Evolutionary conservation across 2,329 filamentous ascomycete species (phyloP).

Genomic region (Pseudophaeomoniella oleicola): DNA sequence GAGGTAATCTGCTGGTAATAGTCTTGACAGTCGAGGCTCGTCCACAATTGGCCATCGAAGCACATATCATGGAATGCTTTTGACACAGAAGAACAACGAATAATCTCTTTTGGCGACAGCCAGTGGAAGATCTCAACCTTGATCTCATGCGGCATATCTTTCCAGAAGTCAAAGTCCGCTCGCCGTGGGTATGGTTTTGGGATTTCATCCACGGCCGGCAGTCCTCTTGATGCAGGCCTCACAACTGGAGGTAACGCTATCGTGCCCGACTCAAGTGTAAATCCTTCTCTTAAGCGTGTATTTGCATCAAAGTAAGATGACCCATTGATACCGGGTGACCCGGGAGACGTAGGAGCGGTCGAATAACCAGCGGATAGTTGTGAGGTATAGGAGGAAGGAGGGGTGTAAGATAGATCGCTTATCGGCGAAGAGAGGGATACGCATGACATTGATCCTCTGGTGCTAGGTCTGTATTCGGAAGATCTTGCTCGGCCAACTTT

Average conservation of each 20-base stretch:
- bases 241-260: conserved; percentile 51
- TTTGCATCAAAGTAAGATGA: conserved; percentile 35
- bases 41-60: conserved; percentile 92
- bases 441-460: conserved; percentile 51
- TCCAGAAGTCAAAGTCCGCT: conserved; percentile 56
- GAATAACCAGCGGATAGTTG: conserved; percentile 43
- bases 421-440: conserved; percentile 43
- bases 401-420: conserved; percentile 38
- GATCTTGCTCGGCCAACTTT: conserved; percentile 50
- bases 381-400: conserved; percentile 32
- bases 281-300: conserved; percentile 36
- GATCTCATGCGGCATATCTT: conserved; percentile 66
- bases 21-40: conserved; percentile 63
- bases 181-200: conserved; percentile 19
- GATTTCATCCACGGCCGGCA: conserved; percentile 11
- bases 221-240: conserved; percentile 30
- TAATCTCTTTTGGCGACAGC: conserved; percentile 64
- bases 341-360: conserved; percentile 38
- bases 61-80: conserved; percentile 68
- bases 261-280: conserved; percentile 28
- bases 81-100: conserved; percentile 62
- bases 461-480: conserved; percentile 48
- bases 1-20: conserved; percentile 83
- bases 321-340: conserved; percentile 29
- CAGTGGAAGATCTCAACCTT: conserved; percentile 63